Base-by-base conservation (phyloP, 371 early-diverging fungal species). In the Catenaria anguillulae region DNA sequence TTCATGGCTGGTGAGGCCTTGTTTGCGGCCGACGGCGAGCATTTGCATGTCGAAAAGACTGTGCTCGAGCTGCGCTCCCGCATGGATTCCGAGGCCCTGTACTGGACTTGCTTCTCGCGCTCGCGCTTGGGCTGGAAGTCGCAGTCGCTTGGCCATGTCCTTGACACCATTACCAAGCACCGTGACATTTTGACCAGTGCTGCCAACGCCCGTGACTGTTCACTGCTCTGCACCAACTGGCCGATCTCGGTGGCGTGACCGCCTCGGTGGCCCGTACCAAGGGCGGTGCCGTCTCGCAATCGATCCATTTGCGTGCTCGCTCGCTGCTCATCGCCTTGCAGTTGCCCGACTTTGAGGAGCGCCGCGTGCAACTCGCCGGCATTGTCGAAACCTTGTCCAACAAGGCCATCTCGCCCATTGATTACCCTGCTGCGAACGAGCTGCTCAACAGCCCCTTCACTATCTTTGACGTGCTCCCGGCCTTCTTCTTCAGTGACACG, bases 391-490 rank as follows among this genome's bases (percentile, higher is more conserved):
- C 56, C 81, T 84, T 58, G 12, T 26, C 29, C 8, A 4, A 4
- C 10, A 62, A 78, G 75, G 21, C 73, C 75, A 40, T 85, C 84
- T 68, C 81, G 74, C 65, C 87, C 87, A 67, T 77, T 84, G 40
- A 86, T 85, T 61, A 84, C 77, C 42, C 31, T 33, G 24, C 40
- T 13, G 55, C 59, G 5, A 4, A 50, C 33, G 86, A 90, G 68
- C 73, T 96, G 64, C 82, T 96, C 65, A 88, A 87, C 45, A 89
- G 92, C 69, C 90, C 91, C 71, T 90, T 91, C 79, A 85, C 92
- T 46, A 92, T 97, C 61, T 83, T 93, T 68, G 98, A 97, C 68
- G 91, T 96, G 34, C 75, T 97, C 66, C 91, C 90, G 67, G 77
- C 80, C 67, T 94, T 97, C 81, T 92, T 97, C 73, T 92, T 88